phyloP scores from a whole-genome alignment of 306 rosid species.

The Clitoria ternatea region DNA sequence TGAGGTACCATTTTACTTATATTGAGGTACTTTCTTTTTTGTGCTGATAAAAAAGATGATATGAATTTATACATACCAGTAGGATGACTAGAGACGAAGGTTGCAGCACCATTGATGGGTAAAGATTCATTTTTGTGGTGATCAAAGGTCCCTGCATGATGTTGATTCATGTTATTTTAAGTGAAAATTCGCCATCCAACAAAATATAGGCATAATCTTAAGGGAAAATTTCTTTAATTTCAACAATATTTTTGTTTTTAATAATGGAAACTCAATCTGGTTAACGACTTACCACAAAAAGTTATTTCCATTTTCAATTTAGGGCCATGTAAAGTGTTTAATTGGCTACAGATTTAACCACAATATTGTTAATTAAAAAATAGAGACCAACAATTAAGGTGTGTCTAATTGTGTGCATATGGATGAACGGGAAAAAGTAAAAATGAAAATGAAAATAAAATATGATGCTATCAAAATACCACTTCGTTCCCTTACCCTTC shows the following conservation, averaged over 20 bases:
- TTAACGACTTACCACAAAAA: neutral
- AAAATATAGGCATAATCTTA: neutral
- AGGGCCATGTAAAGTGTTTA: too few species aligned
- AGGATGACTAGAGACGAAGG: neutral
- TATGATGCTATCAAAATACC: too few species aligned
- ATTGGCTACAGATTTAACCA: neutral
- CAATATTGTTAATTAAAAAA: too few species aligned
- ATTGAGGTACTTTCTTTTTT: too few species aligned
- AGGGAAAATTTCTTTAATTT: slow-evolving; percentile 2
- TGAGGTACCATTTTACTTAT: too few species aligned
- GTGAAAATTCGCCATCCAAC: neutral
- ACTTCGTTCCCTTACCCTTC: too few species aligned
- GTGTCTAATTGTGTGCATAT: too few species aligned
- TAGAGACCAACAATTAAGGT: neutral
- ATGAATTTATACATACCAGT: neutral
- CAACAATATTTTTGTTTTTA: neutral
- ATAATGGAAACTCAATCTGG: neutral
- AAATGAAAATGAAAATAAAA: too few species aligned
- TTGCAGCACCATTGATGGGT: neutral
- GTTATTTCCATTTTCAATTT: too few species aligned
- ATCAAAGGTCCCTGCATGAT: too few species aligned
- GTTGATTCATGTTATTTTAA: neutral
- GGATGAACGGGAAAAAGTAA: too few species aligned
- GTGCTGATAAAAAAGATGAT: too few species aligned
- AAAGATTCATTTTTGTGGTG: neutral